Evolutionary conservation across 2,329 filamentous ascomycete species (phyloP).

Genomic region (Madurella fahalii): DNA sequence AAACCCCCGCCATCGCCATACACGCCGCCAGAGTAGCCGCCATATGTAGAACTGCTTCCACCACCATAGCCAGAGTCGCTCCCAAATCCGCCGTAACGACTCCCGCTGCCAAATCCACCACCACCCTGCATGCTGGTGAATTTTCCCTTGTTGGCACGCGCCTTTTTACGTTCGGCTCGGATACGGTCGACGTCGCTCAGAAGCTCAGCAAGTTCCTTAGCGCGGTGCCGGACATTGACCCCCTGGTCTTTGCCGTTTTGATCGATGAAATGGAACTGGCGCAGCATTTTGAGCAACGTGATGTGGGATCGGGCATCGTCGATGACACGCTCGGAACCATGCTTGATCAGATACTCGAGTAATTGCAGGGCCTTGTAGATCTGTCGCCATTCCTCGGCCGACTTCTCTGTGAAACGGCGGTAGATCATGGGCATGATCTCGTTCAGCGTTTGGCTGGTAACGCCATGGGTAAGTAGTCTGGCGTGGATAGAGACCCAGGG

Average conservation of each 20-base stretch:
- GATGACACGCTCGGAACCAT: slow-evolving; percentile 94
- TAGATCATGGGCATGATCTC: slow-evolving; percentile 99
- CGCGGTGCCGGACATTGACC: slow-evolving; percentile 92
- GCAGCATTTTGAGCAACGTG: slow-evolving; percentile 94
- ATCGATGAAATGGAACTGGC: slow-evolving; percentile 96
- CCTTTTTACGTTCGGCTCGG: slow-evolving; percentile 80
- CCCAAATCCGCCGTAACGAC: slow-evolving; percentile 84
- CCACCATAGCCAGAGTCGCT: slow-evolving; percentile 60
- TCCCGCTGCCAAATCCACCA: slow-evolving; percentile 52
- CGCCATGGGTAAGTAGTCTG: slow-evolving; percentile 13
- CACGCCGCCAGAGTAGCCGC: slow-evolving; percentile 66
- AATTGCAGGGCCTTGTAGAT: slow-evolving; percentile 98
- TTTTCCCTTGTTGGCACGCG: slow-evolving; percentile 83
- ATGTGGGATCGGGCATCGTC: slow-evolving; percentile 95
- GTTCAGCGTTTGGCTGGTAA: slow-evolving; percentile 79
- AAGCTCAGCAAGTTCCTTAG: slow-evolving; percentile 93
- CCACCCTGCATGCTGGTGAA: slow-evolving; percentile 93
- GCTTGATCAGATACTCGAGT: slow-evolving; percentile 92
- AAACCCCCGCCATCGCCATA: slow-evolving; percentile 97
- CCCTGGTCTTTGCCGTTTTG: slow-evolving; percentile 97
- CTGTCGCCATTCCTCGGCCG: slow-evolving; percentile 96
- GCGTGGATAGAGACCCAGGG: neutral
- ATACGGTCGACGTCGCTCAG: slow-evolving; percentile 88
- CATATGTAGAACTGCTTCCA: slow-evolving; percentile 37
- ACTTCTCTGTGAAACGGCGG: slow-evolving; percentile 96